Base-by-base conservation (phyloP, 192 early-diverging fungal species). In the Mortierella alpina region DNA sequence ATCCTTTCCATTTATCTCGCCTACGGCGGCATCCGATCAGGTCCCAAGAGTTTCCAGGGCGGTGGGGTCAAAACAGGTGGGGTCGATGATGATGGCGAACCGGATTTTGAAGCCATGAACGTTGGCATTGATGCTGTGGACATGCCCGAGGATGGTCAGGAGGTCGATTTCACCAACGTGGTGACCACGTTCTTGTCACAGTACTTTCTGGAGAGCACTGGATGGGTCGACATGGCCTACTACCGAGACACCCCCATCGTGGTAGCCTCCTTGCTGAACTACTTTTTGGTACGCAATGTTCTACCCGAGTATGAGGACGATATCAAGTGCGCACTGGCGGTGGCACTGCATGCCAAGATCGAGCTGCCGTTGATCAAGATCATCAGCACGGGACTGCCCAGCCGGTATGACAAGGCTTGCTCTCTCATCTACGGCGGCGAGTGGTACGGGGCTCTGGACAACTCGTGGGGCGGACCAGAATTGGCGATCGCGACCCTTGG, bases 321-420 rank as follows among this genome's bases (percentile, higher is more conserved):
- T 73, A 68, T 91, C 54, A 20, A 56, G 10, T 22, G 20, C 5
- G 90, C 90, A 3, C 40, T 89, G 15, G 78, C 70, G 2, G 69
- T 86, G 9, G 66, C 84, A 2, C 72, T 82, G 5, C 31, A 58
- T 40, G 90, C 88, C 47, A 77, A 84, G 23, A 47, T 65, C 13
- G 83, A 91, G 46, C 59, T 91, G 18, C 88, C 88, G 3, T 63
- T 70, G 11, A 85, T 83, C 60, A 90, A 90, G 56, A 31, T 50
- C 6, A 64, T 86, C 47, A 81, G 72, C 23, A 72, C 60, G 46
- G 45, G 49, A 46, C 49, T 83, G 10, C 87, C 87, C 10, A 83
- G 87, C 48, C 82, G 72, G 8, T 87, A 85, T 23, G 89, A 91
- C 51, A 86, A 85, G 48, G 86, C 89, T 2, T 89, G 89, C 58